phyloP scores from a whole-genome alignment of 2,329 filamentous ascomycete genomes.

The Ustilaginoidea virens region DNA sequence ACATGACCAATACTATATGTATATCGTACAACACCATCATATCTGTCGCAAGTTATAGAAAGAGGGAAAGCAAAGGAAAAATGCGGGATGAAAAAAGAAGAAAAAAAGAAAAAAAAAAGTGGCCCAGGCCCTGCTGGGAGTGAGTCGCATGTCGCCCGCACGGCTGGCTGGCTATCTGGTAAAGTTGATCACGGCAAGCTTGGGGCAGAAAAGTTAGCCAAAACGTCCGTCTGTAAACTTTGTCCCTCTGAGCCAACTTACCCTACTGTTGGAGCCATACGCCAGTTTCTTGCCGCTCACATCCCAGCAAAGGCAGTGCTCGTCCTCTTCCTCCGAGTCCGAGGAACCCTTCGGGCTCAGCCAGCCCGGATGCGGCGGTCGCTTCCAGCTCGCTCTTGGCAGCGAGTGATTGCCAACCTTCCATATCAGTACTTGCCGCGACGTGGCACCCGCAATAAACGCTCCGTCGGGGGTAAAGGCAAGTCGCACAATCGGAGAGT shows the following conservation, averaged over 20 bases:
- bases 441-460: slow-evolving; percentile 46
- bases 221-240: not conserved
- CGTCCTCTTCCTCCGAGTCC: slow-evolving; percentile 42
- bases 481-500: slow-evolving; percentile 38
- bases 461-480: slow-evolving; percentile 48
- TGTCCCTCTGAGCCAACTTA: slow-evolving; percentile 24
- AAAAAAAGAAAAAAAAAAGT: not conserved
- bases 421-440: slow-evolving; percentile 45
- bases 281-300: slow-evolving; percentile 44
- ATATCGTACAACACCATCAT: too few relatives aligned
- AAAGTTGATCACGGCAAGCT: slow-evolving; percentile 36
- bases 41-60: too few relatives aligned
- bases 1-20: too few relatives aligned
- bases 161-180: slow-evolving; percentile 24
- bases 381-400: slow-evolving; percentile 44
- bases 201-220: not conserved
- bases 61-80: not conserved
- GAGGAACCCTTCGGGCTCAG: slow-evolving; percentile 37
- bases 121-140: slow-evolving; percentile 2
- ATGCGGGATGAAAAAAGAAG: not conserved
- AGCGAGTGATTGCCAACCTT: slow-evolving; percentile 43
- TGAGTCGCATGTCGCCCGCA: not conserved
- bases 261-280: slow-evolving; percentile 46
- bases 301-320: slow-evolving; percentile 48
- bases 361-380: slow-evolving; percentile 40